Conservation (phyloP, 2,329 filamentous ascomycete species). For the Arthrobotrys pseudoclavata region DNA sequence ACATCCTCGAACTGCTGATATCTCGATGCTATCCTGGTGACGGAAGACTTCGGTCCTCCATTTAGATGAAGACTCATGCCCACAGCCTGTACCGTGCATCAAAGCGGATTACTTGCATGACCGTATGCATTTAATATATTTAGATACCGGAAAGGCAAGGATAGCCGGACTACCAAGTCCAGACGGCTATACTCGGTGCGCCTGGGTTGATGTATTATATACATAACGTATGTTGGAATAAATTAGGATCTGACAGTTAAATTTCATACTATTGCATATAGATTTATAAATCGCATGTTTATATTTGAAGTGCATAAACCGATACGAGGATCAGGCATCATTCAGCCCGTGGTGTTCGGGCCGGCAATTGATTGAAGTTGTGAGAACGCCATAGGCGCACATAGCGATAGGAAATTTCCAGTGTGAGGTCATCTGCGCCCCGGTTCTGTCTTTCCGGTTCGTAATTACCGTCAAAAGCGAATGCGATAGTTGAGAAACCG, state of each 20-base stretch:
- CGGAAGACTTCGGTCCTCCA: neutral
- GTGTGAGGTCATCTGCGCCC: neutral
- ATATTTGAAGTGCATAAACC: slow-evolving; percentile 14
- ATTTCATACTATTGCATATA: slow-evolving; percentile 5
- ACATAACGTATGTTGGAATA: slow-evolving; percentile 21
- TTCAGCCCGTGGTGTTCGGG: neutral
- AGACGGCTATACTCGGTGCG: slow-evolving; percentile 23
- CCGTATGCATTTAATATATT: slow-evolving; percentile 16
- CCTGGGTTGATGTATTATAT: neutral
- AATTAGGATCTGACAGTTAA: slow-evolving; percentile 30
- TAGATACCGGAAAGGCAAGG: slow-evolving; percentile 14
- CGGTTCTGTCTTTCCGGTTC: neutral
- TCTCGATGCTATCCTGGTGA: neutral
- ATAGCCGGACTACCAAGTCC: slow-evolving; percentile 19
- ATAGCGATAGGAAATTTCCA: slow-evolving; percentile 8
- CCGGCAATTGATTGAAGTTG: slow-evolving; percentile 20
- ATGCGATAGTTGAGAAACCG: slow-evolving; percentile 1
- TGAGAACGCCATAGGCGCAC: slow-evolving; percentile 32
- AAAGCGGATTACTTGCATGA: slow-evolving; percentile 32
- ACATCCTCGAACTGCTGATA: neutral
- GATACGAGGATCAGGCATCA: slow-evolving; percentile 29
- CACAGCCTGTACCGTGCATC: slow-evolving; percentile 19
- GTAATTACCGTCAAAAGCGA: slow-evolving; percentile 16
- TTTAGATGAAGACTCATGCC: neutral
- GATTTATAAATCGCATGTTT: slow-evolving; percentile 25